Evolutionary conservation across 352 stramenopile genomes (phyloP), one percentile per base, ranked within the genome.

Genomic region (Thalassiosira exigua): DNA sequence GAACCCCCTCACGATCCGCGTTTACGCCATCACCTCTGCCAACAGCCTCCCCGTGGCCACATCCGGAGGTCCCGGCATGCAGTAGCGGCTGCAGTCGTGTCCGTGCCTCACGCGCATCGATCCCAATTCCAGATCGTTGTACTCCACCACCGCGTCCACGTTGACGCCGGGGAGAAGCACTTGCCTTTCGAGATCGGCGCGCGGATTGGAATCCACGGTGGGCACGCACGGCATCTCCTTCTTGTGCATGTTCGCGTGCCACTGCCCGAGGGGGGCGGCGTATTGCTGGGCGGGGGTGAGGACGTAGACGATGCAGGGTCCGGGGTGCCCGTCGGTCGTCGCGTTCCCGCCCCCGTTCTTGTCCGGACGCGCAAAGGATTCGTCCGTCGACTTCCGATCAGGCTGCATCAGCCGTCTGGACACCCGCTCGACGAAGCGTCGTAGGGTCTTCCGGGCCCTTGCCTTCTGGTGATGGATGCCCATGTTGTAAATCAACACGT

Each of bases 61-160:
- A 64, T 77, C 69, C 14, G 48, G 44, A 1, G 27, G 30, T 17
- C 69, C 69, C 22, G 69, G 69, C 69, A 79, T 79, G 22, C 69
- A 79, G 42, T 79, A 79, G 60, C 72, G 69, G 41, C 19, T 53
- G 48, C 69, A 79, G 33, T 79, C 69, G 19, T 52, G 24, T 26
- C 41, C 56, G 4, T 59, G n/a, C 12, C 27, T 33, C 4, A 73
- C 59, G 46, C 72, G 69, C 69, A 73, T 58, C 17, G n/a, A 12
- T 14, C 69, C 69, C 14, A 67, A 27, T 17, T 73, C 44, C 11
- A 79, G 58, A 53, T 79, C 69, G 50, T 73, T 50, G 52, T 67
- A 73, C 33, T 79, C 69, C 12, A 79, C 14, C 4, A 79, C 19
- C 14, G 71, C 69, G 65, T 79, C 69, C 21, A 76, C 56, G 41